Base-by-base conservation (phyloP, 2,329 filamentous ascomycete species). In the Nothomitra cinnamomea region DNA sequence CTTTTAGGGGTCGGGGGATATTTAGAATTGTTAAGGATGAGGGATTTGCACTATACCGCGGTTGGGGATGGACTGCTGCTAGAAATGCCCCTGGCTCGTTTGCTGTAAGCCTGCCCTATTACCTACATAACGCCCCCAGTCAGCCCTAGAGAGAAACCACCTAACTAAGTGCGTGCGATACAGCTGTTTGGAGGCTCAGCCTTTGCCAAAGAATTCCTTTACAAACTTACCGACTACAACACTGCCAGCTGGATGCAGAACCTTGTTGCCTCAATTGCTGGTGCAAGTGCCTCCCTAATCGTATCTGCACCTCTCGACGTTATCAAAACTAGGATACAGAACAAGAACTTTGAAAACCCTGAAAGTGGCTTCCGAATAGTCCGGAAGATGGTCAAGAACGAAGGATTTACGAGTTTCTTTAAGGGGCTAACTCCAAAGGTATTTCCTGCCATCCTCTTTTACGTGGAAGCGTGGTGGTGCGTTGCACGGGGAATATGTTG, bases 271-370 rank as follows among this genome's bases (percentile, higher is more conserved):
- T 96, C 92, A 6, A 89, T 98, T 61, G 87, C 84, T 57, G 92
- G 92, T 72, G 92, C 92, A 53, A 92, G 87, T 54, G 88, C 92
- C 12, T 95, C 89, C n/a, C 78, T 98, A 48, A 70, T 98, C 50
- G 90, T 98, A 51, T 95, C 89, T n/a, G 89, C 89, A 22, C 90
- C 90, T 25, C 78, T 96, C 56, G 90, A 96, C 66, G 90, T 96
- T 61, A 92, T 96, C 78, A 96, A 96, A 79, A 95, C 90, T 56
- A 82, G 90, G 64, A 95, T 96, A 63, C 90, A 96, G 73, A 96
- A 96, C 78, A 81, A 85, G 65, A 96, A 98, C 76, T 98, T 98
- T 63, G 92, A 98, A 59, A 92, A 95, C 75, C 90, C 90, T 56
- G 88, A 96, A 74, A 85, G 85, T 61, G 92, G 92, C 43, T 87